A percentile compares a stretch with the other conserved stretches of the same genome.
Evolutionary conservation across 352 stramenopile species (phyloP).

Genomic region (Phytophthora foliorum): DNA sequence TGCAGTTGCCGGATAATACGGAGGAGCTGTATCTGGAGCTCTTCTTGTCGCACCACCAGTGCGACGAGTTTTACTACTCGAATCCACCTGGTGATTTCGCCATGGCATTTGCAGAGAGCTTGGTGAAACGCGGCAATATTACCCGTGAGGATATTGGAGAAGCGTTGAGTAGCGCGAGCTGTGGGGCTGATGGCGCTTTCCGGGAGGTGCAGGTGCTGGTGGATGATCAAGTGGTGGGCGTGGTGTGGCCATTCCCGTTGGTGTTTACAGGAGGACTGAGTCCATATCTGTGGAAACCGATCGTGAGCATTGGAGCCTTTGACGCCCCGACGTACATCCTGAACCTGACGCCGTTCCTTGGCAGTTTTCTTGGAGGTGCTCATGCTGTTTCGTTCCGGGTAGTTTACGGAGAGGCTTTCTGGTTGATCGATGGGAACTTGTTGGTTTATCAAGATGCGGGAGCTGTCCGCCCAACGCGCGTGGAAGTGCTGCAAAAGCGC

Average conservation of each 20-base stretch:
- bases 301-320: conserved; percentile 78
- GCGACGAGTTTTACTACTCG: conserved; percentile 82
- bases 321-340: conserved; percentile 79
- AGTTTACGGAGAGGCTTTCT: conserved; percentile 74
- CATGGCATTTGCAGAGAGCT: conserved; percentile 24
- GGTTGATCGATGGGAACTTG: conserved; percentile 74
- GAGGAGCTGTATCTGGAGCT: conserved; percentile 77
- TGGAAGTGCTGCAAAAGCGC: conserved; percentile 45
- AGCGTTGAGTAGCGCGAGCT: conserved; percentile 3
- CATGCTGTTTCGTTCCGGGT: conserved; percentile 75
- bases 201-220: conserved; percentile 78
- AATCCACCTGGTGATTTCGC: conserved; percentile 54
- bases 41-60: conserved; percentile 79
- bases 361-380: conserved; percentile 58
- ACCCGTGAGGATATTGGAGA: conserved; percentile 14
- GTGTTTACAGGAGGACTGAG: conserved; percentile 84
- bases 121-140: conserved; percentile 38
- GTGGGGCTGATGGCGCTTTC: conserved; percentile 54
- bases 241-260: conserved; percentile 79
- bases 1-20: conserved; percentile 66
- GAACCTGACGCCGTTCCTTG: conserved; percentile 79
- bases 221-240: conserved; percentile 65
- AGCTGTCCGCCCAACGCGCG: conserved; percentile 49
- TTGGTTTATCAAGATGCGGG: conserved; percentile 60
- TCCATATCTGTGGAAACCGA: conserved; percentile 81